phyloP scores from a whole-genome alignment of 306 rosid genomes.

The Citrullus amarus region DNA sequence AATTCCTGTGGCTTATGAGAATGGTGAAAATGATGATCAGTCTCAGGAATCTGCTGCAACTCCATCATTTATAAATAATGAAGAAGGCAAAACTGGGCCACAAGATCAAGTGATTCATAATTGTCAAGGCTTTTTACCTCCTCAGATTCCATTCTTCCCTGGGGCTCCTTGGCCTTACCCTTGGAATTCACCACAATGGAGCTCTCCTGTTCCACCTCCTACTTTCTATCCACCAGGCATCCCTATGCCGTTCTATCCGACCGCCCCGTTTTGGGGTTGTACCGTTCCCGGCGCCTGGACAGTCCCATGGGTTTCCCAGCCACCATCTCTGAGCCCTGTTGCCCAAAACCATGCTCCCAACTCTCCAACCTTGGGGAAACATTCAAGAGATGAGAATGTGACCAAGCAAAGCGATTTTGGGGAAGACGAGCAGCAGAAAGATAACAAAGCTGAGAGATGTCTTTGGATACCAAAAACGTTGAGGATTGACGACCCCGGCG shows the following conservation, averaged over 20 bases:
- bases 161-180: conserved; percentile 46
- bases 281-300: conserved; percentile 31
- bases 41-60: conserved; percentile 18
- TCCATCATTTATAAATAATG: conserved; percentile 19
- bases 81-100: conserved; percentile 16
- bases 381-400: conserved; percentile 32
- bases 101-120: conserved; percentile 28
- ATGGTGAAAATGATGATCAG: conserved; percentile 19
- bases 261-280: conserved; percentile 38
- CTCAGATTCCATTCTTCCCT: conserved; percentile 29
- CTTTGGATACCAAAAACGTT: conserved; percentile 45
- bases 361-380: conserved; percentile 43
- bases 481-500: conserved; percentile 45
- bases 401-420: conserved; percentile 8
- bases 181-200: conserved; percentile 35
- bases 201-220: conserved; percentile 27
- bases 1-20: conserved; percentile 19
- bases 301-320: conserved; percentile 35
- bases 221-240: conserved; percentile 36
- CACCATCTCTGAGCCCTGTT: conserved; percentile 16
- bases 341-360: conserved; percentile 25
- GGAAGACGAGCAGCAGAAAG: conserved; percentile 22
- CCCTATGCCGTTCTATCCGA: conserved; percentile 36
- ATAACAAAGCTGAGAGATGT: conserved; percentile 22
- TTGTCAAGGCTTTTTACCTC: conserved; percentile 26